Evolutionary conservation across 257 asterid species (phyloP), one percentile per base, ranked within the genome.

Genomic region (Ilex aquifolium): DNA sequence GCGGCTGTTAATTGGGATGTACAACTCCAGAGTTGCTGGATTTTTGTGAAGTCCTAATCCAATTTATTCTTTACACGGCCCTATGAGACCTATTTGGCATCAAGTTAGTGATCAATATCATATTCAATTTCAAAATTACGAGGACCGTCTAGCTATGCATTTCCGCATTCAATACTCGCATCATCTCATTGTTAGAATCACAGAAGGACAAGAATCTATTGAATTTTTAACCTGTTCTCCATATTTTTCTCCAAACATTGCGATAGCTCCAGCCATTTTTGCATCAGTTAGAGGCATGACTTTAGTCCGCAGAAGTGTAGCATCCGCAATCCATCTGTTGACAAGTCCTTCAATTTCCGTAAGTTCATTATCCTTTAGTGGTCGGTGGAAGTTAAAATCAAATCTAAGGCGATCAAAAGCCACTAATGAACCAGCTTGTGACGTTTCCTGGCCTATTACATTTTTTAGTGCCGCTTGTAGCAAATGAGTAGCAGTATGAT

Each of bases 371-470:
- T 91, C 96, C 32, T 42, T 71, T 56, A 91, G 85, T 70, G 98
- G 82, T 36, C 98, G 74, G 65, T 77, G 94, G 84, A 88, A 91
- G 73, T 87, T 86, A 82, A 88, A 91, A 74, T 91, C 98, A 64
- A 91, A 91, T 59, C 98, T 77, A 53, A 91, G 92, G 54, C 96
- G 98, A 64, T 86, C 95, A 74, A 88, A 88, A 46, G 87, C 92
- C 75, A 91, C 96, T 81, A 91, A 68, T 7, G 98, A 91, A 66
- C 98, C 98, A 13, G 98, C 98, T 79, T 91, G 98, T 44, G 98
- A 88, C 66, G 96, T 88, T 74, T 91, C 98, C 70, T 82, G 69
- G 64, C 93, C 98, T 44, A 88, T 80, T 70, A 91, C 95, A 74
- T 81, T 79, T 80, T 85, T 91, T 13, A 91, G 95, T 52, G 98